phyloP scores from a whole-genome alignment of 805 yeast genomes.

The Martiniozyma abietophila region DNA sequence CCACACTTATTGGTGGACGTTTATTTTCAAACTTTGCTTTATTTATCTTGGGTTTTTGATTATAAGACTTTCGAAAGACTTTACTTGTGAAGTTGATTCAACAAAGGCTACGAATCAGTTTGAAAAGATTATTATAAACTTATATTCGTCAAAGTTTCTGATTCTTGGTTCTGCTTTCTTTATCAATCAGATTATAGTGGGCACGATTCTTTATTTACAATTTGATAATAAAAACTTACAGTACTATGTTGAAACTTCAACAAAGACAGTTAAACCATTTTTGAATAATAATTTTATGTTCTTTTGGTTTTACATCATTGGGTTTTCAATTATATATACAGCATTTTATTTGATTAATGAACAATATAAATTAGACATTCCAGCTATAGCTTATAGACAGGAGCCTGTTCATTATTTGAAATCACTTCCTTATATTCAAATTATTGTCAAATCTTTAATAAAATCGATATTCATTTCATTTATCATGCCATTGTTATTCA shows the following conservation, averaged over 20 bases:
- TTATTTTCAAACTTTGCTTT: conserved; percentile 20
- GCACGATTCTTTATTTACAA: conserved; percentile 17
- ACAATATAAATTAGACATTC: conserved; percentile 43
- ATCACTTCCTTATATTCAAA: conserved; percentile 5
- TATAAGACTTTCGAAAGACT: conserved; percentile 23
- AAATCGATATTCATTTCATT: conserved; percentile 31
- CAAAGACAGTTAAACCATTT: conserved; percentile 32
- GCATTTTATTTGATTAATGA: conserved; percentile 44
- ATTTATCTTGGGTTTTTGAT: conserved; percentile 24
- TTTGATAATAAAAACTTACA: conserved; percentile 14
- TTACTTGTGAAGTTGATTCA: conserved; percentile 20
- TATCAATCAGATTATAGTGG: conserved; percentile 16
- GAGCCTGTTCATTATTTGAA: conserved; percentile 30
- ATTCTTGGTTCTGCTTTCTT: conserved; percentile 16
- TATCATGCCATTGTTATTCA: conserved; percentile 23
- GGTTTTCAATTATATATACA: conserved; percentile 37
- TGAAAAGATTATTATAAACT: conserved; percentile 20
- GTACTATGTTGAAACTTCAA: conserved; percentile 26
- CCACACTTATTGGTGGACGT: conserved; percentile 13
- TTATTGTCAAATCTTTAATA: conserved; percentile 25
- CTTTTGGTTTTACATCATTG: conserved; percentile 37
- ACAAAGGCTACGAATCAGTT: conserved; percentile 17
- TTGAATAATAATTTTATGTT: conserved; percentile 37
- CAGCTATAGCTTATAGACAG: conserved; percentile 31
- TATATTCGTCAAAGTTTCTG: conserved; percentile 18